Percentiles rank a stretch among this genome's conserved stretches.
These are phyloP conservation scores for Vachellia collinsii DNA, from an alignment of 306 rosid genomes.

Conservation along the genomic window DNA sequence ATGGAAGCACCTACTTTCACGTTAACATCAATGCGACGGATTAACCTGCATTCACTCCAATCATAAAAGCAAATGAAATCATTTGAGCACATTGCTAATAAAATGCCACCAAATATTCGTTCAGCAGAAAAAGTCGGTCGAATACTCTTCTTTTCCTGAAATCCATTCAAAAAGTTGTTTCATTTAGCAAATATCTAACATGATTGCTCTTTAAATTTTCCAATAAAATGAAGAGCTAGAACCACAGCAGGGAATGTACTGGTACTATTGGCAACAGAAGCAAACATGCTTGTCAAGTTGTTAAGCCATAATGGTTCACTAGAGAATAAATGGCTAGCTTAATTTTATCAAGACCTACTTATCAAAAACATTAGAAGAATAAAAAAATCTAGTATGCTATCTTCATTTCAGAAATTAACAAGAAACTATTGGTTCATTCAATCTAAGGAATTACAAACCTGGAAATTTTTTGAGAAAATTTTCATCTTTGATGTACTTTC, in stretches of 20 bases:
- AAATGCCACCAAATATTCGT: constrained; percentile 79
- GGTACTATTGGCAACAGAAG: constrained; percentile 8
- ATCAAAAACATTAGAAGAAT: constrained; percentile 21
- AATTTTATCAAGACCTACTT: constrained; percentile 6
- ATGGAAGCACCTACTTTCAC: constrained; percentile 77
- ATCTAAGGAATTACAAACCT: constrained; percentile 56
- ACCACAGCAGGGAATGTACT: constrained; percentile 12
- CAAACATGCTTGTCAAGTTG: constrained; percentile 13
- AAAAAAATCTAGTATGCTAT: constrained; percentile 13
- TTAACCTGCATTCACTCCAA: constrained; percentile 96
- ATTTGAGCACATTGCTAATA: constrained; percentile 95
- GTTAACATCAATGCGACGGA: constrained; percentile 87
- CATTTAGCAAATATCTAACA: constrained; percentile 1
- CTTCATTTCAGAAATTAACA: constrained; percentile 9
- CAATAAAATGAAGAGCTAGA: constrained; percentile 18
- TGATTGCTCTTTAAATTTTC: constrained; percentile 8
- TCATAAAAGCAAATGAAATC: constrained; percentile 98
- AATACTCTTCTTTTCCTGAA: constrained; percentile 92
- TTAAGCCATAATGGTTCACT: constrained; percentile 24
- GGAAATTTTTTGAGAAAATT: constrained; percentile 88
- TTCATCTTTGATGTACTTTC: constrained; percentile 96
- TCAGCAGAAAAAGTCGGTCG: constrained; percentile 97
- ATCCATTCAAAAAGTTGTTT: constrained; percentile 21
- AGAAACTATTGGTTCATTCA: constrained; percentile 15
- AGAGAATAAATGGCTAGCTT: constrained; percentile 26